Base-by-base conservation (phyloP, 129 eudicot genomes). In the Centaurea solstitialis region DNA sequence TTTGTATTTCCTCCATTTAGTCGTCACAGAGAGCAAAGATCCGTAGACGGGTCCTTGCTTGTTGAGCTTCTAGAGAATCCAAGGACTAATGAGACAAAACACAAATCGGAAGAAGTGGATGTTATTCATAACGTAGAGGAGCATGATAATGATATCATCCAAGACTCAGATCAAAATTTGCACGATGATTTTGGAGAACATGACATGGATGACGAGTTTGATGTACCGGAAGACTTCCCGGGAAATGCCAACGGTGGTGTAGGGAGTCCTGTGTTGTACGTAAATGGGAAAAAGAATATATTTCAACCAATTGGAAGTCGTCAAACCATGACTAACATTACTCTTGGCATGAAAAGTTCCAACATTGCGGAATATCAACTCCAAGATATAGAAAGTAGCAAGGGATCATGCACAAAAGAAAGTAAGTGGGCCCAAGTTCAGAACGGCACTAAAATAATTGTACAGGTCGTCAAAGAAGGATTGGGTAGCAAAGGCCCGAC, bases 391-490 rank as follows among this genome's bases (percentile, higher is more conserved):
- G 82, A 73, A 69, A 66, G 47, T 69, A 68, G 40, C 28, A 80
- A 77, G 57, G 74, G 74, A 79, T 15, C 68, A 7, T 59, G 39
- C 39, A 64, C 35, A 20, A 73, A 80, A 81, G 86, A 68, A 73
- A 88, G 76, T 80, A 94, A 79, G 81, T 95, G 98, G 99, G 89
- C 81, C 57, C 87, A 79, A 41, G 94, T 95, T 76, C 92, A 81
- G 70, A 85, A 79, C 85, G 99, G 98, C 82, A 90, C 99, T 74
- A 95, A 92, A 70, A 89, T 95, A 67, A 82, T 95, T 64, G 99
- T 93, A 45, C 99, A 95, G 74, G 99, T 95, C 72, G 92, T 84
- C 74, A 95, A 95, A 87, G 99, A 95, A 88, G 98, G 98, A 80
- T 84, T 93, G 85, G 99, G 99, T 80, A 87, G 90, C 24, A 95